Evolutionary conservation across 768 basidiomycete species (phyloP).

Genomic region (Boletus tomentosulus): DNA sequence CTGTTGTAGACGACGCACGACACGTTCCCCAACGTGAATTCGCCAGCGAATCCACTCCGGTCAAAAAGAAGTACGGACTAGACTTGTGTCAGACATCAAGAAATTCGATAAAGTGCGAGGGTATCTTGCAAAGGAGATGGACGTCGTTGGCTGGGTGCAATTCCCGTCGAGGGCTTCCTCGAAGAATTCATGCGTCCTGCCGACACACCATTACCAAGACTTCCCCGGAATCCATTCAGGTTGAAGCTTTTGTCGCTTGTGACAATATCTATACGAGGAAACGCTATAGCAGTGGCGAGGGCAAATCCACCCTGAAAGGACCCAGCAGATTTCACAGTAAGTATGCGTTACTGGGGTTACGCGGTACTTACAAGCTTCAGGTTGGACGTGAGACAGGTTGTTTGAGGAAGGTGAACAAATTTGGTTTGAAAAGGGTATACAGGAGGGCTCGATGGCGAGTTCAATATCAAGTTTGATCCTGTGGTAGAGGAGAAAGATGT

Average conservation of each 20-base stretch:
- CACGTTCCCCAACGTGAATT: not conserved
- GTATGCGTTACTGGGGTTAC: no score
- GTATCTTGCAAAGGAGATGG: not conserved
- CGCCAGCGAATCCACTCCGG: not conserved
- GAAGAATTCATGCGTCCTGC: not conserved
- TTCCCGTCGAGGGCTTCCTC: not conserved
- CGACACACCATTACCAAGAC: not conserved
- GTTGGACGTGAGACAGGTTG: no score
- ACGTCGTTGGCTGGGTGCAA: not conserved
- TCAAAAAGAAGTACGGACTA: not conserved
- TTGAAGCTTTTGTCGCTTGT: no score
- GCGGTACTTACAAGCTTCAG: no score
- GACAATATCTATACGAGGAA: no score
- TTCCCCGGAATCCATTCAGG: not conserved
- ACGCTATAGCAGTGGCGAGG: no score
- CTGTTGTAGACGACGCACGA: not conserved
- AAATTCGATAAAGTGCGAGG: not conserved
- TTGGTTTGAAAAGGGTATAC: no score
- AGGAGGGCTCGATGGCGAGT: not conserved
- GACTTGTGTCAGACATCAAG: not conserved
- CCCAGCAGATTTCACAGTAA: no score
- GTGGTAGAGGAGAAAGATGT: not conserved
- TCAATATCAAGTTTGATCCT: not conserved
- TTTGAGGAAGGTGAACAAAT: no score
- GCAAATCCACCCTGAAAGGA: no score